Conservation (phyloP, 495 filamentous ascomycete genomes). For the Neurospora terricola region DNA sequence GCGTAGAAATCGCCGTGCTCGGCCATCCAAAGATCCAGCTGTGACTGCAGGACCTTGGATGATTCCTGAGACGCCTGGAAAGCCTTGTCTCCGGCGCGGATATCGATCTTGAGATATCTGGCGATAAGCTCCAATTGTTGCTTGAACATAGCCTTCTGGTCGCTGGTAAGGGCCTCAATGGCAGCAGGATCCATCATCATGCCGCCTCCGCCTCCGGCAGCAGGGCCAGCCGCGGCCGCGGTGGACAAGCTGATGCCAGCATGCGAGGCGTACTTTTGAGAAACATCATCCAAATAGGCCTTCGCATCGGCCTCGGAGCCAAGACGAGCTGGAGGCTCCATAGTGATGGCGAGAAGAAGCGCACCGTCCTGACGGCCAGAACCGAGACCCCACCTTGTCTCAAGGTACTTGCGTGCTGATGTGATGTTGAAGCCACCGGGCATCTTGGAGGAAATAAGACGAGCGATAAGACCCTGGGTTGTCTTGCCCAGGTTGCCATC, state of each 20-base stretch:
- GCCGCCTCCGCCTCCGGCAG: constrained; percentile 58
- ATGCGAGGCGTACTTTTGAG: constrained; percentile 80
- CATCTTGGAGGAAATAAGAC: constrained; percentile 97
- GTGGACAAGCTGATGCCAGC: constrained; percentile 80
- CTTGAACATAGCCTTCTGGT: constrained; percentile 90
- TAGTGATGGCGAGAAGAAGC: constrained; percentile 78
- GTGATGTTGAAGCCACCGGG: constrained; percentile 99
- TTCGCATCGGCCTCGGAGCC: constrained; percentile 87
- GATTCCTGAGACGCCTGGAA: constrained; percentile 75
- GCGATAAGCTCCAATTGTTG: constrained; percentile 93
- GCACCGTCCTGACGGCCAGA: constrained; percentile 86
- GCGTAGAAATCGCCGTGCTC: constrained; percentile 98
- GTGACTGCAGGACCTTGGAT: constrained; percentile 74
- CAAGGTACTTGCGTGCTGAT: constrained; percentile 82
- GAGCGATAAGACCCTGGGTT: constrained; percentile 83
- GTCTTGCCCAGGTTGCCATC: constrained; percentile 97
- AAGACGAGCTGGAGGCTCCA: constrained; percentile 81
- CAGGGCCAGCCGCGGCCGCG: constrained; percentile 60
- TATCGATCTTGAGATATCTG: constrained; percentile 92
- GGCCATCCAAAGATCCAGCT: constrained; percentile 86
- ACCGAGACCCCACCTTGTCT: constrained; percentile 85
- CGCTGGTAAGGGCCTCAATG: constrained; percentile 92
- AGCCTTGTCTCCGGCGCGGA: constrained; percentile 90
- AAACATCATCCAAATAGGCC: constrained; percentile 73
- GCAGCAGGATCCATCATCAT: constrained; percentile 99